These are phyloP conservation scores for Kodamaea ohmeri DNA, from an alignment of 1,139 yeast species.

Conservation along the genomic window DNA sequence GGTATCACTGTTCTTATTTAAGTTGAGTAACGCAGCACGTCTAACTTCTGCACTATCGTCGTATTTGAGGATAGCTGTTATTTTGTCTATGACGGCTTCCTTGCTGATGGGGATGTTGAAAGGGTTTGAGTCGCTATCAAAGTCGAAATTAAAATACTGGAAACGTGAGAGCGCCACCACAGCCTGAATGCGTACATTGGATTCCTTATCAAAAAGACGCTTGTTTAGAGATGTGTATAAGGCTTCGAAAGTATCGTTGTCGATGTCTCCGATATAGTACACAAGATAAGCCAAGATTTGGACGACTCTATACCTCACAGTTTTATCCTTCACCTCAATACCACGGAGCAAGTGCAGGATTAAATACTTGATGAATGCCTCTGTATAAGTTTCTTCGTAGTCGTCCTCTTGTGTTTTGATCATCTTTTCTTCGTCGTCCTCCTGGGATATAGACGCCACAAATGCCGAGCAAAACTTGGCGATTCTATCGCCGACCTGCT, in stretches of 20 bases:
- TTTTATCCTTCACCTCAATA: constrained; percentile 68
- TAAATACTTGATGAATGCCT: constrained; percentile 57
- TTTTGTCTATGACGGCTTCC: constrained; percentile 41
- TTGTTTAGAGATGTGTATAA: constrained; percentile 59
- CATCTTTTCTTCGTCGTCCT: constrained; percentile 29
- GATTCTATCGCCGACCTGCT: constrained; percentile 71
- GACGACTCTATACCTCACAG: constrained; percentile 77
- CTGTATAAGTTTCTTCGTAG: constrained; percentile 40
- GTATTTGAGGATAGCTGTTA: constrained; percentile 59
- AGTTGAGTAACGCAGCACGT: constrained; percentile 73
- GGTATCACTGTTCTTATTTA: constrained; percentile 55
- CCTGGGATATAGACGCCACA: constrained; percentile 48
- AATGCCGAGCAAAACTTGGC: constrained; percentile 73
- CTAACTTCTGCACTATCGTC: constrained; percentile 90
- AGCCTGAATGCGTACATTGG: constrained; percentile 77
- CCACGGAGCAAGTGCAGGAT: constrained; percentile 72
- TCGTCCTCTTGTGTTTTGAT: constrained; percentile 18
- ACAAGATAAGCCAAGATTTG: constrained; percentile 75
- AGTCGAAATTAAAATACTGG: constrained; percentile 52
- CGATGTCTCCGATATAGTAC: constrained; percentile 72
- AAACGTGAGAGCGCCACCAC: constrained; percentile 76
- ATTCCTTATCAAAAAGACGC: constrained; percentile 76
- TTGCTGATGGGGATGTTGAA: constrained; percentile 20
- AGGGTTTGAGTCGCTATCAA: constrained; percentile 31
- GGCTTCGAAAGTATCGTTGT: constrained; percentile 65